These are phyloP conservation scores for Leptodermis oblonga DNA, from an alignment of 257 asterid genomes.

Conservation along the genomic window DNA sequence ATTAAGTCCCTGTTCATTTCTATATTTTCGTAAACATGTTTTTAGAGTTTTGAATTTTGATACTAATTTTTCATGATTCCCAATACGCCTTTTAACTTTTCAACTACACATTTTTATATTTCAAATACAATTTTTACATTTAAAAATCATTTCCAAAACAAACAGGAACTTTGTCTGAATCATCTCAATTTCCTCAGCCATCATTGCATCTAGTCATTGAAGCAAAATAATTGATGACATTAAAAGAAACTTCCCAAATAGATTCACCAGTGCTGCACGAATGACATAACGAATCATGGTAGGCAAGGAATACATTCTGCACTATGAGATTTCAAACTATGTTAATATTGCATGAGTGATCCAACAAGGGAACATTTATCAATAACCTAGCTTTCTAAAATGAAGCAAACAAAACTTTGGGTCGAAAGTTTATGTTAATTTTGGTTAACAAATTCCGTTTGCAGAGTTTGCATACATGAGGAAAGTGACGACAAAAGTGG, in stretches of 20 bases:
- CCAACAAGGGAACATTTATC: not conserved
- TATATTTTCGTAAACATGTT: too few species aligned
- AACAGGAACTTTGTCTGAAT: too few species aligned
- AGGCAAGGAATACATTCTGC: not conserved
- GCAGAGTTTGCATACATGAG: slow-evolving; percentile 84
- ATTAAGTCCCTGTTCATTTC: too few species aligned
- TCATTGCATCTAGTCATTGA: not conserved
- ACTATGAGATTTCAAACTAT: not conserved
- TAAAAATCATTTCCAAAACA: too few species aligned
- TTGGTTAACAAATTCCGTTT: slow-evolving; percentile 6
- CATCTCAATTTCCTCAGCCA: not conserved
- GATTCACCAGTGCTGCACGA: too few species aligned
- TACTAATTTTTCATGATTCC: too few species aligned
- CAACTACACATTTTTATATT: not conserved
- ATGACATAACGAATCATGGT: too few species aligned
- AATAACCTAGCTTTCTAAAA: not conserved
- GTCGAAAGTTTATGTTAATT: too few species aligned
- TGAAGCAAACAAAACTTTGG: not conserved
- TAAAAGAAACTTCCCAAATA: not conserved
- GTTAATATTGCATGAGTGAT: not conserved
- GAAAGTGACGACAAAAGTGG: slow-evolving; percentile 67
- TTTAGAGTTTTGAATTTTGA: too few species aligned
- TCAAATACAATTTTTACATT: too few species aligned
- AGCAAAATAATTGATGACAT: too few species aligned
- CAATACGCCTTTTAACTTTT: too few species aligned